phyloP scores from a whole-genome alignment of 371 early-diverging fungal genomes.

The Haplosporangium sp. region DNA sequence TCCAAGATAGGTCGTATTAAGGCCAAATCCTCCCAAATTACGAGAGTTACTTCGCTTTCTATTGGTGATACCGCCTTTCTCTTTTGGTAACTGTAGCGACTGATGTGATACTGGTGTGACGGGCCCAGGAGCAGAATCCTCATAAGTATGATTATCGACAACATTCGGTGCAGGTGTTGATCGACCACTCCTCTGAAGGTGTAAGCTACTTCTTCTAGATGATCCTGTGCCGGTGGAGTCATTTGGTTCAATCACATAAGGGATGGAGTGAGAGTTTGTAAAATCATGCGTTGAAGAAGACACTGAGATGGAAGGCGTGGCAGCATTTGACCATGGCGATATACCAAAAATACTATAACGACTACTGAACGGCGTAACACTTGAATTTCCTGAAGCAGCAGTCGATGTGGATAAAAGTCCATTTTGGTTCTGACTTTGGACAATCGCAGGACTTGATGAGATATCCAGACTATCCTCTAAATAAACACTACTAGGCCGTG shows the following conservation, averaged over 20 bases:
- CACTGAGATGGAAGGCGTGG: conserved; percentile 33
- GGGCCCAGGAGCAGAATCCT: background rate
- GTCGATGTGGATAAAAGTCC: conserved; percentile 12
- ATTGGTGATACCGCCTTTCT: conserved; percentile 25
- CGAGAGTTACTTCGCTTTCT: conserved; percentile 56
- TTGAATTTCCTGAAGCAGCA: conserved; percentile 12
- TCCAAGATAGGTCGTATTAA: conserved; percentile 54
- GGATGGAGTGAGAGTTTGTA: conserved; percentile 4
- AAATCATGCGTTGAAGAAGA: conserved; percentile 31
- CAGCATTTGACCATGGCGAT: conserved; percentile 38
- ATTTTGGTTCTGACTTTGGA: conserved; percentile 11
- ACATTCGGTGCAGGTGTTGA: conserved; percentile 24
- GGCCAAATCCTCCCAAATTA: conserved; percentile 55
- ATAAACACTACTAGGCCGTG: conserved; percentile 55
- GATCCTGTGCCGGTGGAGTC: conserved; percentile 27
- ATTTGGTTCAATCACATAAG: conserved; percentile 14
- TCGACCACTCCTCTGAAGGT: conserved; percentile 30
- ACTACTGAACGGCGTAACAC: conserved; percentile 7
- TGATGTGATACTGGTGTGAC: background rate
- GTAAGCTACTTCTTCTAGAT: conserved; percentile 35
- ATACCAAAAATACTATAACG: conserved; percentile 52
- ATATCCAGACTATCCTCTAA: conserved; percentile 41
- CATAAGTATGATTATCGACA: conserved; percentile 1
- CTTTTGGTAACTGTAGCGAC: conserved; percentile 8
- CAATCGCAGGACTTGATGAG: background rate